Evolutionary conservation across 164 flowering plant genomes (phyloP).

Genomic region (Cinnamomum micranthum): DNA sequence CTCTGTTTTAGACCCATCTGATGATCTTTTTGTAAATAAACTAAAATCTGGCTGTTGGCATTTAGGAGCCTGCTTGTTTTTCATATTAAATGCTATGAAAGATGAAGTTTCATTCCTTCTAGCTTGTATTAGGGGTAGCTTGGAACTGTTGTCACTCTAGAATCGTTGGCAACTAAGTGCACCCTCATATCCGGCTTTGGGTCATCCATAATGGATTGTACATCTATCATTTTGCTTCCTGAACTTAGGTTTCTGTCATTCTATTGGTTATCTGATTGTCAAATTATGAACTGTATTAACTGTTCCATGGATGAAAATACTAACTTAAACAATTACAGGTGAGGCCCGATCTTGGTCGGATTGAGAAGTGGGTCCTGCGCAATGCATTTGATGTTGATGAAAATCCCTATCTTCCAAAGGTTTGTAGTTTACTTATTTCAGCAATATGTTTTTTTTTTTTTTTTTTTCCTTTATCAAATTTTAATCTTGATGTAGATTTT

Average conservation of each 20-base stretch:
- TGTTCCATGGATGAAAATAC: neutral
- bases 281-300: neutral
- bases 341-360: conserved; percentile 76
- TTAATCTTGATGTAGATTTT: neutral
- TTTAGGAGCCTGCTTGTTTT: too few species aligned
- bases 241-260: neutral
- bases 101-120: too few species aligned
- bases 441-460: neutral
- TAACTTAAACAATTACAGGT: conserved; percentile 37
- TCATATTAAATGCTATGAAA: too few species aligned
- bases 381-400: conserved; percentile 96
- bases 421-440: conserved; percentile 23
- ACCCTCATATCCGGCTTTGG: too few species aligned
- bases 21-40: too few species aligned
- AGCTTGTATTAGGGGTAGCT: too few species aligned
- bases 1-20: too few species aligned
- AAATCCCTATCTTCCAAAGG: conserved; percentile 95
- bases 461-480: neutral
- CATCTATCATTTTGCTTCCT: too few species aligned
- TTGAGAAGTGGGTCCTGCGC: conserved; percentile 96
- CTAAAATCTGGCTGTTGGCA: too few species aligned
- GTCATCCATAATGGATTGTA: too few species aligned
- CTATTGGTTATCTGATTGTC: neutral
- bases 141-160: too few species aligned
- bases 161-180: too few species aligned